phyloP scores from a whole-genome alignment of 1,284 basidiomycete genomes.

The Hymenochaete sp. region DNA sequence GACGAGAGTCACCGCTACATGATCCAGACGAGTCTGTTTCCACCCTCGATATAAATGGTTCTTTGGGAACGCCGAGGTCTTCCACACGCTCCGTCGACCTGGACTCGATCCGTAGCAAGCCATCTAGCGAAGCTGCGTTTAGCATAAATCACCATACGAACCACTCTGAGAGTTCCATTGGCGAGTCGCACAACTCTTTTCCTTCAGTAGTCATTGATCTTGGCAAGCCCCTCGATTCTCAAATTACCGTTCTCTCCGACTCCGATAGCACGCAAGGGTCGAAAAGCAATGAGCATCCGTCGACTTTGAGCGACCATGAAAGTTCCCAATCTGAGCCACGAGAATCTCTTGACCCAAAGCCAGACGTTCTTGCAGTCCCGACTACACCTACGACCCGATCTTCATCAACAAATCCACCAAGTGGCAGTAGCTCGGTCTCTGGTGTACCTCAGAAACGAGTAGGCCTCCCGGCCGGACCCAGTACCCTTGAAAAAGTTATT shows the following conservation, averaged over 20 bases:
- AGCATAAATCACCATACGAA: conserved; percentile 5
- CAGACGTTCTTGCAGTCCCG: conserved; percentile 21
- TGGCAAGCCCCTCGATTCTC: conserved; percentile 28
- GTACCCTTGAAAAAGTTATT: conserved; percentile 62
- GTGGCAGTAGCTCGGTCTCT: too few relatives aligned
- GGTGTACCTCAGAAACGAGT: too few relatives aligned
- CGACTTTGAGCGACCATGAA: background rate
- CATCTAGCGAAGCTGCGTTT: background rate
- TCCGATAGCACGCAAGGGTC: conserved; percentile 19
- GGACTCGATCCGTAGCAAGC: background rate
- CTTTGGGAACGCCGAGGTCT: conserved; percentile 14
- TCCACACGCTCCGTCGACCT: conserved; percentile 18
- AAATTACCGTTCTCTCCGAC: conserved; percentile 22
- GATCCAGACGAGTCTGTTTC: conserved; percentile 47
- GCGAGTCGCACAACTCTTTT: conserved; percentile 25
- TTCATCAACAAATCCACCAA: too few relatives aligned
- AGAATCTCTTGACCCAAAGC: conserved; percentile 21
- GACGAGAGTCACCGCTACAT: conserved; percentile 19
- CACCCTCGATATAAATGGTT: conserved; percentile 39
- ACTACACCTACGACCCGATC: conserved; percentile 47
- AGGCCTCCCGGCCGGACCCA: too few relatives aligned
- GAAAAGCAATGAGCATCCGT: background rate
- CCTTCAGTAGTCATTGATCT: conserved; percentile 41
- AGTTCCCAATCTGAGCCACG: conserved; percentile 14
- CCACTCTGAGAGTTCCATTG: conserved; percentile 6